phyloP scores from a whole-genome alignment of 805 yeast genomes.

The Pachysolen tannophilus region DNA sequence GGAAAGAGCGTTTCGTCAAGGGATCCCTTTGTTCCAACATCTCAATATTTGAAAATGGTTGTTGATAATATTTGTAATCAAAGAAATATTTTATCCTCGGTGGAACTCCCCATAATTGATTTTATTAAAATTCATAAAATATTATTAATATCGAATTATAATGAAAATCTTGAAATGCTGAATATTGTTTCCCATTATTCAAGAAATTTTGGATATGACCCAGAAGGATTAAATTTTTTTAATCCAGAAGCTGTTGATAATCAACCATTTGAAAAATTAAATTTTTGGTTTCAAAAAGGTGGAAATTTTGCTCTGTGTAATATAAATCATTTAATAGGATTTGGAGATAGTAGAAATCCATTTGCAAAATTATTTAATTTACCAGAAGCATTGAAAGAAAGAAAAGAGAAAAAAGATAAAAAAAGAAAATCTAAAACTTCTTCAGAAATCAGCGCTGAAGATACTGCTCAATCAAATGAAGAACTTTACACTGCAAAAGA shows the following conservation, averaged over 20 bases:
- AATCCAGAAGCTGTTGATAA: slow-evolving; percentile 32
- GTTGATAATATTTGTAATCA: slow-evolving; percentile 73
- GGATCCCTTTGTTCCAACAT: slow-evolving; percentile 80
- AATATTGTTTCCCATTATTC: slow-evolving; percentile 60
- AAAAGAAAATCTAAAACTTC: slow-evolving; percentile 34
- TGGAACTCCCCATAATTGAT: slow-evolving; percentile 52
- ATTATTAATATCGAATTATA: slow-evolving; percentile 50
- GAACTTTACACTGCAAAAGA: slow-evolving; percentile 20
- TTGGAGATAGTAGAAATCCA: slow-evolving; percentile 70
- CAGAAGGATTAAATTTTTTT: slow-evolving; percentile 56
- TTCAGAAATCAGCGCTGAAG: slow-evolving; percentile 19
- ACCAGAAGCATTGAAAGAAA: slow-evolving; percentile 63
- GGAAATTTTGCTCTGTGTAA: slow-evolving; percentile 72
- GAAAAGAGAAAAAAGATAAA: slow-evolving; percentile 65
- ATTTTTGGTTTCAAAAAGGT: slow-evolving; percentile 72
- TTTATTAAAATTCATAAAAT: slow-evolving; percentile 64
- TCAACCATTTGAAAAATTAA: slow-evolving; percentile 37
- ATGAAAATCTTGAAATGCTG: slow-evolving; percentile 42
- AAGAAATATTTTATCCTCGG: slow-evolving; percentile 47
- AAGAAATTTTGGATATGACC: slow-evolving; percentile 59
- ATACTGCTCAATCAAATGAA: slow-evolving; percentile 11
- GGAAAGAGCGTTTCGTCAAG: slow-evolving; percentile 75
- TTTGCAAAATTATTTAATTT: slow-evolving; percentile 68
- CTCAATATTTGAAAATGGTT: slow-evolving; percentile 67
- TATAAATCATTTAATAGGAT: slow-evolving; percentile 66